These are phyloP conservation scores for Candida boidinii DNA, from an alignment of 805 yeast species.

Conservation along the genomic window DNA sequence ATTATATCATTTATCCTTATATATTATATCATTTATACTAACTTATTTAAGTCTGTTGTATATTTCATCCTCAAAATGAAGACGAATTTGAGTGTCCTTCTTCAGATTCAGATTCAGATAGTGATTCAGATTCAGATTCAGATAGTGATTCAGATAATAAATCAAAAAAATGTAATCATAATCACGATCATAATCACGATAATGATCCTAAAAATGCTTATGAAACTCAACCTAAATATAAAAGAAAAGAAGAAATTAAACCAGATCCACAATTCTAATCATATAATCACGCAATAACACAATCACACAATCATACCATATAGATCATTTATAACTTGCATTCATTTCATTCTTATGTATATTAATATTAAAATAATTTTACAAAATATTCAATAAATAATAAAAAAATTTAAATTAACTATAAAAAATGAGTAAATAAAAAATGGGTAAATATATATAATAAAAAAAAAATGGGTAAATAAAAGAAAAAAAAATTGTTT, in stretches of 20 bases:
- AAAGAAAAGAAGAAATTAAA: slow-evolving; percentile 11
- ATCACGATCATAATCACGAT: too few species aligned
- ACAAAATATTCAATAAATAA: too few species aligned
- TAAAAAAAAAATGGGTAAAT: too few species aligned
- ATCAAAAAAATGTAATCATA: slow-evolving; percentile 6
- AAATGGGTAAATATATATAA: too few species aligned
- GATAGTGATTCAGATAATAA: slow-evolving; percentile 28
- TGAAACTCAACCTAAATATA: slow-evolving; percentile 73
- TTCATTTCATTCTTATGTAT: too few species aligned
- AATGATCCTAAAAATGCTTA: slow-evolving; percentile 66
- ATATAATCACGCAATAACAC: too few species aligned
- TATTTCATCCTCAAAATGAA: slow-evolving; percentile 72
- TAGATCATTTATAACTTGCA: too few species aligned
- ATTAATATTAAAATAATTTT: too few species aligned
- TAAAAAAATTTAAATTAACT: too few species aligned
- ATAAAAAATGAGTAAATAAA: too few species aligned
- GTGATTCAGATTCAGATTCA: slow-evolving; percentile 14
- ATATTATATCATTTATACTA: neutral
- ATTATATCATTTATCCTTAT: neutral
- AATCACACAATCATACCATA: too few species aligned
- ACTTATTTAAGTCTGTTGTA: slow-evolving; percentile 55
- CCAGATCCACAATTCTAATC: neutral
- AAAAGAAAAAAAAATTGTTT: too few species aligned
- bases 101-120: slow-evolving; percentile 12
- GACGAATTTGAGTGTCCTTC: slow-evolving; percentile 22